Percentiles rank a stretch among this genome's conserved stretches.
Evolutionary conservation across 2,329 filamentous ascomycete species (phyloP).

Genomic region (Phialophora macrospora): DNA sequence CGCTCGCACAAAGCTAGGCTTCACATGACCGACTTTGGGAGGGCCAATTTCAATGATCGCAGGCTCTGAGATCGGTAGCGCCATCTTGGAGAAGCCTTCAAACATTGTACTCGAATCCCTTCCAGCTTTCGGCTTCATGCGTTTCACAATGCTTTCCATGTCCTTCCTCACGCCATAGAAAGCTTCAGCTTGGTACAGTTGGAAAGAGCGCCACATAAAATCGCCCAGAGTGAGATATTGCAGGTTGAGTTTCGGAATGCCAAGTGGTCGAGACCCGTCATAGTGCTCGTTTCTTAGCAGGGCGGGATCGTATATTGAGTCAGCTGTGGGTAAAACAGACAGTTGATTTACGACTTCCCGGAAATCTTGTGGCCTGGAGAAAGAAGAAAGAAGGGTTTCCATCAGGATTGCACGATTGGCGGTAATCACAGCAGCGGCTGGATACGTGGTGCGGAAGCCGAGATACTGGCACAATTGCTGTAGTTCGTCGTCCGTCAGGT

Average conservation of each 20-base stretch:
- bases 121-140: conserved; percentile 71
- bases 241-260: conserved; percentile 90
- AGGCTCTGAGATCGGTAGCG: conserved; percentile 81
- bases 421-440: conserved; percentile 70
- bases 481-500: conserved; percentile 76
- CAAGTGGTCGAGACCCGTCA: conserved; percentile 82
- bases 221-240: conserved; percentile 95
- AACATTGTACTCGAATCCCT: conserved; percentile 71
- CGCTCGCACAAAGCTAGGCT: conserved; percentile 81
- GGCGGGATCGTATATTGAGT: conserved; percentile 74
- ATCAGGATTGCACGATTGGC: conserved; percentile 55
- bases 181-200: conserved; percentile 85
- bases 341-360: conserved; percentile 76
- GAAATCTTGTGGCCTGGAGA: conserved; percentile 80
- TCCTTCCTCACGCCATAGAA: conserved; percentile 95
- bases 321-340: conserved; percentile 81
- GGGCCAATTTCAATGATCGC: conserved; percentile 85
- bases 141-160: conserved; percentile 79
- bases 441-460: conserved; percentile 81
- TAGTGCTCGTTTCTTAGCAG: conserved; percentile 83
- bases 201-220: conserved; percentile 93
- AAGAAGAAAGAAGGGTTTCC: conserved; percentile 74
- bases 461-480: conserved; percentile 70
- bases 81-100: conserved; percentile 88
- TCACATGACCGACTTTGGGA: conserved; percentile 78